Evolutionary conservation across 2,329 filamentous ascomycete species (phyloP).

Genomic region (Sclerotinia sclerotiorum): DNA sequence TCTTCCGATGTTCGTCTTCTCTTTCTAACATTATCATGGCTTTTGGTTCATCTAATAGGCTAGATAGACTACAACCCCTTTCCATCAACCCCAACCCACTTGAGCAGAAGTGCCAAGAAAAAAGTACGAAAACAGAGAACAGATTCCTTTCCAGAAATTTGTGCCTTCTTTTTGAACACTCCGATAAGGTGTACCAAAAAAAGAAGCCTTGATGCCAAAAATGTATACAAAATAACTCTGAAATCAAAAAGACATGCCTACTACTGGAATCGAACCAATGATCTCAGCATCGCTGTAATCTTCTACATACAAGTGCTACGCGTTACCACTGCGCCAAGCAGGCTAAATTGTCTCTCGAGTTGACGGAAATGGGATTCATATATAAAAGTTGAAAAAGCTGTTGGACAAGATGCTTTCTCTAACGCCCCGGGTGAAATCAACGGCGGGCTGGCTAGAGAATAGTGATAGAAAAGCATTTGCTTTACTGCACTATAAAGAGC

Average conservation of each 20-base stretch:
- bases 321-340: slow-evolving; percentile 18
- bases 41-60: too few species aligned
- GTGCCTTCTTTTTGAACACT: neutral
- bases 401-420: neutral
- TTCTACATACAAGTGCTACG: slow-evolving; percentile 8
- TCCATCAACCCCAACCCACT: too few species aligned
- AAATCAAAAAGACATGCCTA: neutral
- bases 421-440: neutral
- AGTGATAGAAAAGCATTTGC: too few species aligned
- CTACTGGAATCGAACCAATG: slow-evolving; percentile 19
- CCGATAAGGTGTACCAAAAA: neutral
- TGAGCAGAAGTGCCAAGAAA: too few species aligned
- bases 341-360: neutral
- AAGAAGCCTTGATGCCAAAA: neutral
- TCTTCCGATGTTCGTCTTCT: too few species aligned
- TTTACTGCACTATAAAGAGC: neutral
- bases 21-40: neutral
- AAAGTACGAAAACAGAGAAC: rapidly evolving
- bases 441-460: too few species aligned
- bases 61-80: too few species aligned
- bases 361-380: rapidly evolving
- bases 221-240: neutral
- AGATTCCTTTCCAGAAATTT: neutral
- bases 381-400: neutral
- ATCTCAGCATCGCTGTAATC: neutral